Base-by-base conservation (phyloP, 352 stramenopile species). In the Pythium phragmiticola region DNA sequence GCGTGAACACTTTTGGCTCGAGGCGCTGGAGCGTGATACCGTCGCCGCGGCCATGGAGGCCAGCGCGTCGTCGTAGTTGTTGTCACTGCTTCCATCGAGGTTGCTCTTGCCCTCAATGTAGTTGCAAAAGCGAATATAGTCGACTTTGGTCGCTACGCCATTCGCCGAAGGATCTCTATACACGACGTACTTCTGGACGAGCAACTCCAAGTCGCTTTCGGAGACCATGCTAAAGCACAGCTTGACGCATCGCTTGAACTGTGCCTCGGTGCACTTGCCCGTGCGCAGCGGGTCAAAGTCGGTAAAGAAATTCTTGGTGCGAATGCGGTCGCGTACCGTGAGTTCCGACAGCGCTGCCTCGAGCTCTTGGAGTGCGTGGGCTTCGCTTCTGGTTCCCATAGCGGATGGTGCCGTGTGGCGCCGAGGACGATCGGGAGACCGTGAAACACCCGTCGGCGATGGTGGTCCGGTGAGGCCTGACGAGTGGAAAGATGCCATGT, bases 221-320 rank as follows among this genome's bases (percentile, higher is more conserved):
- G 70, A 77, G 3, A 91, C 62, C n/a, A 70, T 73, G 0, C 71
- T 73, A 36, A 92, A 93, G 47, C 82, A 93, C 1, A 95, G 61
- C 61, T 95, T 95, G 11, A 88, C 70, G 19, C 82, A 92, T 33
- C 84, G 82, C 47, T 80, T 76, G 69, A 95, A 95, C 63, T 95
- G 86, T 14, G 80, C 69, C 39, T 91, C 79, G 0, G 79, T 84
- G 60, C 84, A 93, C 47, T 90, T 93, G 6, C 84, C 84, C 0
- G 77, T 88, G 8, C 84, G 82, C 17, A 95, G 63, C 16, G 73
- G 74, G 54, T 95, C 86, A 49, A 93, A 95, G 53, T 95, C 86
- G 5, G 72, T 89, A 48, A 95, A 95, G 56, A 93, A 95, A 56
- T 88, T 88, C 58, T 92, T 92, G 8, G 80, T 83, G 9, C 86